Conservation (phyloP, 257 asterid species). For the Nicotiana paniculata region DNA sequence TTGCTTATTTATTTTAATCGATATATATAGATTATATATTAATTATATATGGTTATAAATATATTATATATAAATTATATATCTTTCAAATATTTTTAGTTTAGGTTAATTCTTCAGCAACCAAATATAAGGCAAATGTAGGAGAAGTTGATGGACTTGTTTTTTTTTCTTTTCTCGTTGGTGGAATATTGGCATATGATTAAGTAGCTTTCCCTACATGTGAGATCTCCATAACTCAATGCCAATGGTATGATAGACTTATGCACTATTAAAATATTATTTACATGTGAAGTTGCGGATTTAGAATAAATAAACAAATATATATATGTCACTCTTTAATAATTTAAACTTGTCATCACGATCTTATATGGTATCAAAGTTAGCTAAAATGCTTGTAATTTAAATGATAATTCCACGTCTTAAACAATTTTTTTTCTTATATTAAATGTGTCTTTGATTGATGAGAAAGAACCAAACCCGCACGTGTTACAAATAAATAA, state of each 20-base stretch:
- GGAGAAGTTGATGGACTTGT: neutral
- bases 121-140: neutral
- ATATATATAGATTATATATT: too few relatives aligned
- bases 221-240: neutral
- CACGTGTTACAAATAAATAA: neutral
- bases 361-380: neutral
- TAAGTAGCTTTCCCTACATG: neutral
- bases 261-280: neutral
- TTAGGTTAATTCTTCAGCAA: too few relatives aligned
- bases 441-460: neutral
- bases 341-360: neutral
- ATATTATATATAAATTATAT: too few relatives aligned
- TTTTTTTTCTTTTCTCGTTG: neutral
- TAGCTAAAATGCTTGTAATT: neutral
- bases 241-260: neutral
- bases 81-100: too few relatives aligned
- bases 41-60: too few relatives aligned
- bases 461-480: neutral
- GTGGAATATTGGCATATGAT: neutral
- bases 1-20: too few relatives aligned
- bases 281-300: neutral
- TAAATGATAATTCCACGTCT: neutral
- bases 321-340: neutral
- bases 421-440: too few relatives aligned
- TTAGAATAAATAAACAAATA: neutral